Evolutionary conservation across 2,329 filamentous ascomycete genomes (phyloP), one percentile per base, ranked within the genome.

Genomic region (Xylaria sp.): DNA sequence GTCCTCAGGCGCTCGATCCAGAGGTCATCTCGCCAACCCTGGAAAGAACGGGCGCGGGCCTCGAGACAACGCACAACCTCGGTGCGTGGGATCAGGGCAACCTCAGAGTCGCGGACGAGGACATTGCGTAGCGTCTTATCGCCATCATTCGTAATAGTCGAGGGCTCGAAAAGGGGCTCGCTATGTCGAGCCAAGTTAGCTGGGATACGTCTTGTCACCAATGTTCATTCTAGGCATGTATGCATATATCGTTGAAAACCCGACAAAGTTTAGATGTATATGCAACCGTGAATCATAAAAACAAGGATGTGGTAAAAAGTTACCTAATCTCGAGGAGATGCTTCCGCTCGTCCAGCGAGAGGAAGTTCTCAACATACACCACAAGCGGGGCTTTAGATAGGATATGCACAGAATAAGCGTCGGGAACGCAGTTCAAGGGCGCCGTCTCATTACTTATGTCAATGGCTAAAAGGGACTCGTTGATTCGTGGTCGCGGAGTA

Each of bases 291-390:
- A 38, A 21, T 44, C 6, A 21, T 21, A 13, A 19, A 58, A 38
- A 13, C 17, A n/a, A 23, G 38, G 7, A 43, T 13, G 35, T 29
- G 19, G 15, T 40, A 44, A 27, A 59, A 60, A 51, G 13, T 71
- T 71, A 85, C 83, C 82, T 84, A 41, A 84, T 80, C 15, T 82
- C 78, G 2, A 85, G 72, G 19, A 86, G 70, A 66, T 84, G 80
- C 31, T 66, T 62, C 49, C 79, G 76, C 70, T 86, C 83, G 3
- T 72, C 72, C 8, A 66, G 62, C 13, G 74, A 77, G 54, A 86
- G 64, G 65, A 86, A 86, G 17, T 79, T 75, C 72, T 85, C 81
- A 11, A 86, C 73, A 62, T 86, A 86, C 3, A 86, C 68, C 2
- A 86, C 81, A 37, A 86, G 70, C 19, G 84, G 83, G 57, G 80